phyloP scores from a whole-genome alignment of 768 basidiomycete species.

The Phanerochaete sordida region DNA sequence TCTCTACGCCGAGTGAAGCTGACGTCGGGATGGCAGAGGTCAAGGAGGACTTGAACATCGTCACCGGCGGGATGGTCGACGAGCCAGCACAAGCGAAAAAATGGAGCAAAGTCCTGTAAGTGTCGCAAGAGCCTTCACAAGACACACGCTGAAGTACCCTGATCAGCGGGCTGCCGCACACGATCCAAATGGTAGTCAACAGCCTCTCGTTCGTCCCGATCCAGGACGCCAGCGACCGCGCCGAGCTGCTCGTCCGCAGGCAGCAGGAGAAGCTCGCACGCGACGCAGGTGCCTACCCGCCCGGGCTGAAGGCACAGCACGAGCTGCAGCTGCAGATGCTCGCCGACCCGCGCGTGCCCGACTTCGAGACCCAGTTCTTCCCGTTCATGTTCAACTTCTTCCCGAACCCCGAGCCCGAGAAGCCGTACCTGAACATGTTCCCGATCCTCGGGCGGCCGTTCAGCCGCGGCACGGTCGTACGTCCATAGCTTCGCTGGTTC shows the following conservation, averaged over 20 bases:
- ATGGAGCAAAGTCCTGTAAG: conserved; percentile 30
- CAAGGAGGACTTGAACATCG: neutral
- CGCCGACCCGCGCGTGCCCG: neutral
- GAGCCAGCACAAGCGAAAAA: conserved; percentile 26
- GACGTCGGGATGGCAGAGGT: neutral
- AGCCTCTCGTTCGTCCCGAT: conserved; percentile 22
- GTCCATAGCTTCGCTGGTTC: conserved; percentile 13
- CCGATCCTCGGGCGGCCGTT: conserved; percentile 38
- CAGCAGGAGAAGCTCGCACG: conserved; percentile 23
- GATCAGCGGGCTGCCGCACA: conserved; percentile 14
- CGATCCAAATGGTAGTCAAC: conserved; percentile 22
- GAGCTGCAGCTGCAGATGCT: conserved; percentile 30
- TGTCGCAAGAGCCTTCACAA: too few relatives aligned
- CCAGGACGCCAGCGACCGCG: conserved; percentile 13
- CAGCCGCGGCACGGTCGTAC: conserved; percentile 46
- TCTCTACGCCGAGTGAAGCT: neutral
- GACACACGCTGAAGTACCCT: too few relatives aligned
- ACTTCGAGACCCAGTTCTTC: neutral
- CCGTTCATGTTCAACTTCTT: neutral
- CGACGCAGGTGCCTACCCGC: conserved; percentile 20
- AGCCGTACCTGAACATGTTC: conserved; percentile 39
- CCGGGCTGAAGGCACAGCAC: conserved; percentile 37
- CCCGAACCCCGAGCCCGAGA: conserved; percentile 35
- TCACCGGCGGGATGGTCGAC: conserved; percentile 10
- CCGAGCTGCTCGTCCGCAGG: conserved; percentile 19